These are phyloP conservation scores for Aphanocladium album DNA, from an alignment of 2,329 filamentous ascomycete genomes.

Conservation along the genomic window DNA sequence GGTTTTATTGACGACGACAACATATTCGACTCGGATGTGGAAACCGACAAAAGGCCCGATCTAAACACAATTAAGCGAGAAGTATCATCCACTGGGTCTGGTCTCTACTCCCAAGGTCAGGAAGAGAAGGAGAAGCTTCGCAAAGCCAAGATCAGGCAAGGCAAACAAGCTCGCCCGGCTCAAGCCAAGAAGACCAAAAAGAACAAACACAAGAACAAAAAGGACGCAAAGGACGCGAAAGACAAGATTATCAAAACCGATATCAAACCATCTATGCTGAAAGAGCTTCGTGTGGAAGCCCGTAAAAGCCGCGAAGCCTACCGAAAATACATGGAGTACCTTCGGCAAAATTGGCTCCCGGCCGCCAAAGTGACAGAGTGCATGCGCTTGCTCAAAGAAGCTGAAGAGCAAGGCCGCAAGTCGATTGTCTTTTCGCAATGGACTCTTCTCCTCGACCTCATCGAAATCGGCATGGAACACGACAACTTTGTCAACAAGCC, in stretches of 20 bases:
- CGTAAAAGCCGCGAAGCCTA: conserved; percentile 60
- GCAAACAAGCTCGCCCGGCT: background rate
- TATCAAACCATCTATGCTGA: conserved; percentile 52
- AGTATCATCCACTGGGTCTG: background rate
- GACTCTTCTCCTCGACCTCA: conserved; percentile 67
- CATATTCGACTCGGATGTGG: conserved; percentile 30
- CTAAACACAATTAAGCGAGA: conserved; percentile 16
- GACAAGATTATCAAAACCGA: conserved; percentile 38
- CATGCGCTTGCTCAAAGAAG: conserved; percentile 65
- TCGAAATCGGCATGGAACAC: conserved; percentile 69
- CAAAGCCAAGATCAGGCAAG: conserved; percentile 8
- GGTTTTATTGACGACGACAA: conserved; percentile 25
- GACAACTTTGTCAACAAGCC: conserved; percentile 54
- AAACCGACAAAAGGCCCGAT: conserved; percentile 26
- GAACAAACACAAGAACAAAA: conserved; percentile 16
- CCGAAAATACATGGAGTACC: conserved; percentile 62
- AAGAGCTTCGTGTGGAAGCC: conserved; percentile 60
- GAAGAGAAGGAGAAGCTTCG: conserved; percentile 19
- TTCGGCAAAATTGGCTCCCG: conserved; percentile 64
- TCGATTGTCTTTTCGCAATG: conserved; percentile 75
- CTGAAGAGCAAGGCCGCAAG: conserved; percentile 58
- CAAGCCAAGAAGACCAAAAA: conserved; percentile 15
- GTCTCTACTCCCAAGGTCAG: conserved; percentile 21
- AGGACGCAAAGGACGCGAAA: conserved; percentile 26
- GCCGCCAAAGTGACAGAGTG: conserved; percentile 81